Percentiles rank a stretch among this genome's conserved stretches.
phyloP scores from a whole-genome alignment of 371 early-diverging fungal genomes.

The Neoconidiobolus thromboides region DNA sequence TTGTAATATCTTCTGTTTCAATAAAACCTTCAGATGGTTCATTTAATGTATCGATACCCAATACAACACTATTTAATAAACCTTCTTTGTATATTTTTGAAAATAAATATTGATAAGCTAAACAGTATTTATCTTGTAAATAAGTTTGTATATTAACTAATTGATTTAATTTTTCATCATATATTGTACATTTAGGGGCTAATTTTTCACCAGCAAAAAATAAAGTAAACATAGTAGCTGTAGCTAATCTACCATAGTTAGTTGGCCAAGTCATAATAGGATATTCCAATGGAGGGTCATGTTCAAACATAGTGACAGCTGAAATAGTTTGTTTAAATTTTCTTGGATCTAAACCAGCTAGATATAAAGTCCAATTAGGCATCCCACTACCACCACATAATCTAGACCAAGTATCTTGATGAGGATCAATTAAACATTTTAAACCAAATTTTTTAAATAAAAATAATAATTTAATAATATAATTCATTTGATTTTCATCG shows the following conservation, averaged over 20 bases:
- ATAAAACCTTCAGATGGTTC: slow-evolving; percentile 50
- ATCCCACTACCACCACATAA: slow-evolving; percentile 69
- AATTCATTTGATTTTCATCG: slow-evolving; percentile 63
- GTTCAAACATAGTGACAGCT: slow-evolving; percentile 47
- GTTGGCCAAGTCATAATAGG: slow-evolving; percentile 80
- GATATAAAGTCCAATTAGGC: slow-evolving; percentile 63
- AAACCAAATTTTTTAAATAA: slow-evolving; percentile 44
- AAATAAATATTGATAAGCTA: slow-evolving; percentile 23
- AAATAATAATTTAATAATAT: slow-evolving; percentile 38
- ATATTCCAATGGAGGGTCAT: slow-evolving; percentile 31
- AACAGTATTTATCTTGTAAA: slow-evolving; percentile 43
- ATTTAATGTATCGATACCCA: slow-evolving; percentile 57
- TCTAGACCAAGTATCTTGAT: slow-evolving; percentile 64
- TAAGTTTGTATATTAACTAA: slow-evolving; percentile 39
- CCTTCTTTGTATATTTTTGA: slow-evolving; percentile 19
- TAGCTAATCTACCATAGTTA: slow-evolving; percentile 65
- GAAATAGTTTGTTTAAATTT: slow-evolving; percentile 42
- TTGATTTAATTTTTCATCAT: slow-evolving; percentile 17
- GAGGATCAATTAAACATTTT: slow-evolving; percentile 64
- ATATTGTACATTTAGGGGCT: slow-evolving; percentile 41
- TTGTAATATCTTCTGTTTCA: slow-evolving; percentile 23
- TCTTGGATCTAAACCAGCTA: slow-evolving; percentile 45
- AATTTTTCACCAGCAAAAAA: slow-evolving; percentile 59
- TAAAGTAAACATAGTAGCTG: slow-evolving; percentile 63
- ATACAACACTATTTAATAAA: slow-evolving; percentile 30